Conservation (phyloP, 2,329 filamentous ascomycete genomes). For the Penicillium fuscoglaucum region DNA sequence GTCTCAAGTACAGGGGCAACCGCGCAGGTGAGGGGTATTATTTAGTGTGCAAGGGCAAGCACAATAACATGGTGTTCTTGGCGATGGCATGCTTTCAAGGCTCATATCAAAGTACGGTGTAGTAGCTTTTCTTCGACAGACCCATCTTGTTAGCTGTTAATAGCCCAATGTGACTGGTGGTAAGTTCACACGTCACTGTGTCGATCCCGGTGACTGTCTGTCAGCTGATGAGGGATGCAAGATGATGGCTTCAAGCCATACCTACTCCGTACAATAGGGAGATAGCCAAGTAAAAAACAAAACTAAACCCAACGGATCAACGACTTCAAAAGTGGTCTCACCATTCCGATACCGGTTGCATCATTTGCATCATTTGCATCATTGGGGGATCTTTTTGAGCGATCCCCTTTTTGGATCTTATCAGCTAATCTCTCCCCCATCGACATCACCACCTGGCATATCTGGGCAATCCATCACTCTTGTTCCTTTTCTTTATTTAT, state of each 20-base stretch:
- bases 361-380: conserved; percentile 11
- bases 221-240: conserved; percentile 3
- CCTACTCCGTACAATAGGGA: neutral
- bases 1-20: neutral
- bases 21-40: neutral
- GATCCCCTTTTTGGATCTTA: conserved; percentile 5
- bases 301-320: neutral
- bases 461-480: neutral
- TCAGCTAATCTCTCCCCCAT: conserved; percentile 5
- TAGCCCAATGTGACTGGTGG: neutral
- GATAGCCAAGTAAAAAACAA: neutral
- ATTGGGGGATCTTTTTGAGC: conserved; percentile 13
- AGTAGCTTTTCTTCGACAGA: neutral
- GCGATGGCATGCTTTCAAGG: neutral
- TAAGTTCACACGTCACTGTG: conserved; percentile 11
- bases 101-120: neutral
- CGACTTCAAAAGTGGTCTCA: conserved; percentile 2
- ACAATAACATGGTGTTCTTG: neutral
- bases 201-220: conserved; percentile 41
- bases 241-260: neutral
- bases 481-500: neutral
- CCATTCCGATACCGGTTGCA: conserved; percentile 13
- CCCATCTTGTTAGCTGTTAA: neutral
- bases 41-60: neutral
- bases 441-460: neutral